A percentile compares a stretch with the other conserved stretches of the same genome.
These are phyloP conservation scores for Daldinia concentrica DNA, from an alignment of 495 filamentous ascomycete species.

Conservation along the genomic window DNA sequence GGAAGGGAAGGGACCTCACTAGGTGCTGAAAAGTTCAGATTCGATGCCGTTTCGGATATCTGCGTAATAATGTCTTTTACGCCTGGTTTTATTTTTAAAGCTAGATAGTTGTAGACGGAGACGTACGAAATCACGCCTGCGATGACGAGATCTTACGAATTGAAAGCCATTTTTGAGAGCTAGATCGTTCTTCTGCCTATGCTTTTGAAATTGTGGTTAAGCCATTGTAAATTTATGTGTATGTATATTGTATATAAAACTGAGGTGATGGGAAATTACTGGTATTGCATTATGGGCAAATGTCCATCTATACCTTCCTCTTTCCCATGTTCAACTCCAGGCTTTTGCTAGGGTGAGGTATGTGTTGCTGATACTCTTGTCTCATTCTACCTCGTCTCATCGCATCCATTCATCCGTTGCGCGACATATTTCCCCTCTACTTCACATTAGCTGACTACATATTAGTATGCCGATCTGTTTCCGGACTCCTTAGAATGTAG, in stretches of 20 bases:
- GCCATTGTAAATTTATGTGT: neutral
- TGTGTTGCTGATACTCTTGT: neutral
- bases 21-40: neutral
- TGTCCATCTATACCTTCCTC: neutral
- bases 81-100: conserved; percentile 5
- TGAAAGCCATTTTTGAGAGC: conserved; percentile 13
- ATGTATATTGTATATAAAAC: too few relatives aligned
- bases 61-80: conserved; percentile 27
- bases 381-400: neutral
- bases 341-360: neutral
- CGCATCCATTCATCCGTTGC: neutral
- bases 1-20: neutral
- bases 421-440: neutral
- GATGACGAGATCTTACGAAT: conserved; percentile 34
- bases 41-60: conserved; percentile 1
- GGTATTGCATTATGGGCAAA: neutral
- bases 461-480: neutral
- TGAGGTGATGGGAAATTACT: neutral
- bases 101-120: conserved; percentile 1
- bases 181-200: too few relatives aligned
- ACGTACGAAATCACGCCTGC: conserved; percentile 31
- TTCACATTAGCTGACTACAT: neutral
- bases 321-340: neutral
- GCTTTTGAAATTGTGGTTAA: neutral
- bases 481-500: neutral